These are phyloP conservation scores for Ogataea methylovora DNA, from an alignment of 805 yeast species.

Conservation along the genomic window DNA sequence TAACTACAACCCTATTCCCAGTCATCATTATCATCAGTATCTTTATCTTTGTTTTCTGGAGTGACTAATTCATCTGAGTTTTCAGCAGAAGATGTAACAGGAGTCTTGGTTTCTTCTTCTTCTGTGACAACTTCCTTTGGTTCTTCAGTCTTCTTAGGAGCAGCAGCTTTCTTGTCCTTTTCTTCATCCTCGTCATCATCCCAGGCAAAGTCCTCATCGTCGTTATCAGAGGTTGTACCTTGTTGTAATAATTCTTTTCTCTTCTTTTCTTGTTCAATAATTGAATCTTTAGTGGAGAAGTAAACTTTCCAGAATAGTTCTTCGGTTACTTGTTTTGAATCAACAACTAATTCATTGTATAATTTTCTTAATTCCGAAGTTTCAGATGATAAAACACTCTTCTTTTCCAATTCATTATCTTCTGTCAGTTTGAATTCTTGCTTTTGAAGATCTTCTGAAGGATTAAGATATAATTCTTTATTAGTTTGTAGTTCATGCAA, in stretches of 20 bases:
- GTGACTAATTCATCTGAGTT: neutral
- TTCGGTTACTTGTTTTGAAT: constrained; percentile 35
- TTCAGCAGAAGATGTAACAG: neutral
- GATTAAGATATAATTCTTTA: constrained; percentile 32
- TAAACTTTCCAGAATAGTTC: constrained; percentile 71
- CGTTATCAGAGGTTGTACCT: constrained; percentile 29
- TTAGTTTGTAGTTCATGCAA: constrained; percentile 46
- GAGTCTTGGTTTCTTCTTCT: constrained; percentile 1
- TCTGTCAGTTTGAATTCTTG: constrained; percentile 34
- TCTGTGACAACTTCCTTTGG: neutral
- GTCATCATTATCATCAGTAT: constrained; percentile 36
- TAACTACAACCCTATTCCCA: too few relatives aligned
- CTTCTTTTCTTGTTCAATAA: constrained; percentile 54
- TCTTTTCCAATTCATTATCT: constrained; percentile 44
- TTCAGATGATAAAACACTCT: constrained; percentile 30
- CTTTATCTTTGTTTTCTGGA: constrained; percentile 5
- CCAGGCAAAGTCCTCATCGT: constrained; percentile 45
- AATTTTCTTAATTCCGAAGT: constrained; percentile 46
- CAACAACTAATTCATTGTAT: constrained; percentile 63
- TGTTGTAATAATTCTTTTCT: constrained; percentile 54
- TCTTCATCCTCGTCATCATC: constrained; percentile 42
- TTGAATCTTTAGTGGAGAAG: constrained; percentile 43
- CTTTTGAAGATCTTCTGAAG: constrained; percentile 22
- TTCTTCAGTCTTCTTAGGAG: constrained; percentile 3
- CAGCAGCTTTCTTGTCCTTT: constrained; percentile 3